Conservation (phyloP, 2,329 filamentous ascomycete genomes). For the Laburnicola sp. region DNA sequence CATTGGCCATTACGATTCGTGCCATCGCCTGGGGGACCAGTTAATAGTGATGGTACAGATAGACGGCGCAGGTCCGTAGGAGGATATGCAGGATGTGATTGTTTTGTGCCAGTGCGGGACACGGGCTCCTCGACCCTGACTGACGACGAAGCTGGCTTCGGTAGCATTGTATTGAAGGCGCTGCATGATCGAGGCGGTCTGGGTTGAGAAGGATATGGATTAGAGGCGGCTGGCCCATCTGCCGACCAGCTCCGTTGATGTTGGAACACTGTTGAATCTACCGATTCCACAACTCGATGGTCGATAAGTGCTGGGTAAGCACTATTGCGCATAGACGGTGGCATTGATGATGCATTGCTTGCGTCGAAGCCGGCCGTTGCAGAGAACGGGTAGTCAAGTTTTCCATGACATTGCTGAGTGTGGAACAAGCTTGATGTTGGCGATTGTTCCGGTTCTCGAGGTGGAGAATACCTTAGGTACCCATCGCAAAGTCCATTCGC, state of each 20-base stretch:
- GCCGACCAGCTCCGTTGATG: constrained; percentile 32
- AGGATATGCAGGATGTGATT: constrained; percentile 33
- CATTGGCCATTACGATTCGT: constrained; percentile 49
- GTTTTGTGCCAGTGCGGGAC: constrained; percentile 22
- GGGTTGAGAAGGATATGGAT: constrained; percentile 45
- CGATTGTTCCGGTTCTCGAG: constrained; percentile 9
- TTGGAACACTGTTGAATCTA: constrained; percentile 23
- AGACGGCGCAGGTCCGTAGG: constrained; percentile 55
- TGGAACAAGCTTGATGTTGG: constrained; percentile 18
- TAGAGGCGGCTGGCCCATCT: constrained; percentile 31
- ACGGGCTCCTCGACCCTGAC: constrained; percentile 40
- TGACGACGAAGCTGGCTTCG: constrained; percentile 48
- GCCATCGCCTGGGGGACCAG: constrained; percentile 34
- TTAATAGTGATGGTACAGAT: constrained; percentile 67
- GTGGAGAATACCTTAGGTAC: constrained; percentile 9
- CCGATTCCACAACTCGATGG: constrained; percentile 12
- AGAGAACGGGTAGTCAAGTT: constrained; percentile 32
- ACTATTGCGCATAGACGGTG: constrained; percentile 25
- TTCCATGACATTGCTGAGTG: constrained; percentile 21
- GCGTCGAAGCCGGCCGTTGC: constrained; percentile 20
- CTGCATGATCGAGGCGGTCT: constrained; percentile 47
- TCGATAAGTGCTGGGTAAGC: constrained; percentile 8
- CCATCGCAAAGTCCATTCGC: constrained; percentile 19
- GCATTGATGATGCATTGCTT: constrained; percentile 31
- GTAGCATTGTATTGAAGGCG: constrained; percentile 49